Conservation (phyloP, 306 rosid species). For the Heteromeles arbutifolia region DNA sequence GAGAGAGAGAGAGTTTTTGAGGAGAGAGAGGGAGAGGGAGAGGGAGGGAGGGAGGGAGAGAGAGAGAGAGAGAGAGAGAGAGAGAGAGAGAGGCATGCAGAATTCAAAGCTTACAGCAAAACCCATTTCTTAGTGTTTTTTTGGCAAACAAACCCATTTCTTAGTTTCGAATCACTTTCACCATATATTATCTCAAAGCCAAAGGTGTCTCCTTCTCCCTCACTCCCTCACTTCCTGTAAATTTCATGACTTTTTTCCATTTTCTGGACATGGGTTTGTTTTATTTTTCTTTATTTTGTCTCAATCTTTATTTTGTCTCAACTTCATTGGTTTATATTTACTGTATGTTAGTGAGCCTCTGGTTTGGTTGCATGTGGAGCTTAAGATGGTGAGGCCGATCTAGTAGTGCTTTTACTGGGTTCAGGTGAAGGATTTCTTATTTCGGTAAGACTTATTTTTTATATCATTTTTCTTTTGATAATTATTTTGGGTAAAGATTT, state of each 20-base stretch:
- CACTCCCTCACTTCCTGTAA: neutral
- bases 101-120: slow-evolving; percentile 9
- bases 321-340: neutral
- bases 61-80: neutral
- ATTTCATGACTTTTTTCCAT: neutral
- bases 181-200: slow-evolving; percentile 10
- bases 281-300: too few relatives aligned
- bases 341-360: slow-evolving; percentile 18
- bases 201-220: slow-evolving; percentile 17
- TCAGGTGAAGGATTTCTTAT: slow-evolving; percentile 11
- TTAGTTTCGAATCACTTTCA: slow-evolving; percentile 5
- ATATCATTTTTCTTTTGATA: neutral
- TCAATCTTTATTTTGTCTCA: neutral
- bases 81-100: slow-evolving; percentile 16
- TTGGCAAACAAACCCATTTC: slow-evolving; percentile 29
- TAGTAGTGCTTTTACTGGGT: neutral
- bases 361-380: slow-evolving; percentile 22
- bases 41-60: too few relatives aligned
- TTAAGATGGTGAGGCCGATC: slow-evolving; percentile 17
- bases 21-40: neutral
- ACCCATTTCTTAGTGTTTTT: too few relatives aligned
- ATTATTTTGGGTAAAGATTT: neutral
- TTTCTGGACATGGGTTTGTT: neutral
- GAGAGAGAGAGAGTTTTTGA: neutral
- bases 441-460: neutral